phyloP scores from a whole-genome alignment of 257 asterid genomes.

The Misopates orontium region DNA sequence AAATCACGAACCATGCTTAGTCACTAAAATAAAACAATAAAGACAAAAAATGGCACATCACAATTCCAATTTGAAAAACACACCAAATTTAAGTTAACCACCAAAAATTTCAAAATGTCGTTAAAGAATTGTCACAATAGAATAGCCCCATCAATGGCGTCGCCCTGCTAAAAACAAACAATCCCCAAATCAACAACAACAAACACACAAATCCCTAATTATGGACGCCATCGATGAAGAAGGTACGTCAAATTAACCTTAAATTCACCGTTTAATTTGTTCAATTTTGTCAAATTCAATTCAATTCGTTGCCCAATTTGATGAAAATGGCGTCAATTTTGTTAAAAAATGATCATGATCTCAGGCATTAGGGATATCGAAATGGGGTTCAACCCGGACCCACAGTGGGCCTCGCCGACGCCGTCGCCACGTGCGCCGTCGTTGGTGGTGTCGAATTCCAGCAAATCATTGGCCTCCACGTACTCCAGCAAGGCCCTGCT shows the following conservation, averaged over 20 bases:
- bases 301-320: too few relatives aligned
- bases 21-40: background rate
- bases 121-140: background rate
- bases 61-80: too few relatives aligned
- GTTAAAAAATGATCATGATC: too few relatives aligned
- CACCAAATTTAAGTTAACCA: background rate
- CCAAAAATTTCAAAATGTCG: slow-evolving; percentile 9
- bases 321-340: too few relatives aligned
- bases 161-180: slow-evolving; percentile 26
- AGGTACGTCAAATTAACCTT: slow-evolving; percentile 14
- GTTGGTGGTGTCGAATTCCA: slow-evolving; percentile 39
- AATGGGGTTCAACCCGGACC: slow-evolving; percentile 33
- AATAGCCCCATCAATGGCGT: slow-evolving; percentile 26
- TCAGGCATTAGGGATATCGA: slow-evolving; percentile 65
- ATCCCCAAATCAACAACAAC: slow-evolving; percentile 26
- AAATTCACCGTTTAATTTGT: too few relatives aligned
- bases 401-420: slow-evolving; percentile 8
- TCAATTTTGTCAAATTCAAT: too few relatives aligned
- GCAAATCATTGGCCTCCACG: slow-evolving; percentile 37
- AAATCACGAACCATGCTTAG: too few relatives aligned
- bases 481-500: slow-evolving; percentile 32
- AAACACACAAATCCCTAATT: slow-evolving; percentile 21
- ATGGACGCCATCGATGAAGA: slow-evolving; percentile 34
- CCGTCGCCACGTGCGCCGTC: slow-evolving; percentile 52
- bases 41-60: background rate